These are phyloP conservation scores for Ustilago bromivora DNA, from an alignment of 1,284 basidiomycete species.

Conservation along the genomic window DNA sequence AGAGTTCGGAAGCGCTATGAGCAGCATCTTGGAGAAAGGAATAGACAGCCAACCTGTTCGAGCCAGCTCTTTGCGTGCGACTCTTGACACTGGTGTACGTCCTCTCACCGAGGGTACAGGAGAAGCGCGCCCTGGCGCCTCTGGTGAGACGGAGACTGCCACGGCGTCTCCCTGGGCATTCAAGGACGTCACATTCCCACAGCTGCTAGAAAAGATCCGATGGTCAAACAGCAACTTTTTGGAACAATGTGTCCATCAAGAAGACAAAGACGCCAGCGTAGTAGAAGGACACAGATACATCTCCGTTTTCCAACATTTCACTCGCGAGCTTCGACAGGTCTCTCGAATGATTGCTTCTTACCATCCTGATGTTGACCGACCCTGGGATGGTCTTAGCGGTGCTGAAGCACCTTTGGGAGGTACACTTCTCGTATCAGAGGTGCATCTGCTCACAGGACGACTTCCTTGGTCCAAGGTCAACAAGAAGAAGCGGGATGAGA, in stretches of 20 bases:
- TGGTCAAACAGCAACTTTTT: slow-evolving; percentile 11
- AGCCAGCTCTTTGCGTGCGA: slow-evolving; percentile 12
- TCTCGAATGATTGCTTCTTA: slow-evolving; percentile 26
- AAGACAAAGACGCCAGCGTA: not conserved
- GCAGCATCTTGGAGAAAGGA: slow-evolving; percentile 4
- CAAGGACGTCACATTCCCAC: slow-evolving; percentile 29
- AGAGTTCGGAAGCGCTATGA: slow-evolving; percentile 16
- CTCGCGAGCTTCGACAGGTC: slow-evolving; percentile 3
- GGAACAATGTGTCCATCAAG: not conserved
- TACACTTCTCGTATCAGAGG: slow-evolving; percentile 22
- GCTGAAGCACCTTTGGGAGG: not conserved
- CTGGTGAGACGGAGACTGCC: not conserved
- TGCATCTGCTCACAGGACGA: slow-evolving; percentile 35
- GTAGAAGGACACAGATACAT: slow-evolving; percentile 21
- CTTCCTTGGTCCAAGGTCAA: slow-evolving; percentile 33
- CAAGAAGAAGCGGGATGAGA: slow-evolving; percentile 16
- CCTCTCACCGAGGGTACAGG: not conserved
- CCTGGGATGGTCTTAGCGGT: not conserved
- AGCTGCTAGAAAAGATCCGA: slow-evolving; percentile 17
- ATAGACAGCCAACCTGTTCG: not conserved
- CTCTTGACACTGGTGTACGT: slow-evolving; percentile 4
- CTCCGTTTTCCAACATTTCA: slow-evolving; percentile 20
- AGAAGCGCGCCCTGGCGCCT: not conserved
- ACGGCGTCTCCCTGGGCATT: slow-evolving; percentile 15
- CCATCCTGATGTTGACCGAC: slow-evolving; percentile 19